Conservation (phyloP, 2,329 filamentous ascomycete genomes). For the Fusarium abutilonis region DNA sequence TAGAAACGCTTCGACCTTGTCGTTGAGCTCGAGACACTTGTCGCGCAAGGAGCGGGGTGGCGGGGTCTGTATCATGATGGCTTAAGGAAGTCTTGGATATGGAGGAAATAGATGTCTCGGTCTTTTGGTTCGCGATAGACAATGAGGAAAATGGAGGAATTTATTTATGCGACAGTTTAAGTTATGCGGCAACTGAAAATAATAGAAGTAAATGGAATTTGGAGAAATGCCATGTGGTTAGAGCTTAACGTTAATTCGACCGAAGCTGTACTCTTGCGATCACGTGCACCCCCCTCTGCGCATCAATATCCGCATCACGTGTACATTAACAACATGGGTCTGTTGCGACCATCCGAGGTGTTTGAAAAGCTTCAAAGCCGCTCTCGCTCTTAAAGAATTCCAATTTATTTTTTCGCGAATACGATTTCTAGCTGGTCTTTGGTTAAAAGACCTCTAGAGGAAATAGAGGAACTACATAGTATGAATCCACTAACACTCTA, state of each 20-base stretch:
- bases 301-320: constrained; percentile 13
- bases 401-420: no score
- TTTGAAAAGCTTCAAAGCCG: no score
- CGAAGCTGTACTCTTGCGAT: constrained; percentile 16
- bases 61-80: constrained; percentile 37
- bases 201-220: background rate
- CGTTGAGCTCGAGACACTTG: constrained; percentile 64
- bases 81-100: constrained; percentile 13
- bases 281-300: constrained; percentile 14
- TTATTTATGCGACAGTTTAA: background rate
- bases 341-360: no score
- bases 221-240: constrained; percentile 8
- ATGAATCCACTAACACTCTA: background rate
- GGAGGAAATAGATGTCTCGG: background rate
- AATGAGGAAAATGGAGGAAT: no score
- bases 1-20: constrained; percentile 73
- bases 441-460: no score
- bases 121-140: no score
- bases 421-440: no score
- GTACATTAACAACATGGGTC: background rate
- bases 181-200: no score
- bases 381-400: no score
- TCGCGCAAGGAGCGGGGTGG: constrained; percentile 48
- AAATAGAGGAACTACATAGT: no score
- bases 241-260: constrained; percentile 13